Percentiles rank a stretch among this genome's conserved stretches.
These are phyloP conservation scores for Thermomyces lanuginosus DNA, from an alignment of 2,329 filamentous ascomycete genomes.

Conservation along the genomic window DNA sequence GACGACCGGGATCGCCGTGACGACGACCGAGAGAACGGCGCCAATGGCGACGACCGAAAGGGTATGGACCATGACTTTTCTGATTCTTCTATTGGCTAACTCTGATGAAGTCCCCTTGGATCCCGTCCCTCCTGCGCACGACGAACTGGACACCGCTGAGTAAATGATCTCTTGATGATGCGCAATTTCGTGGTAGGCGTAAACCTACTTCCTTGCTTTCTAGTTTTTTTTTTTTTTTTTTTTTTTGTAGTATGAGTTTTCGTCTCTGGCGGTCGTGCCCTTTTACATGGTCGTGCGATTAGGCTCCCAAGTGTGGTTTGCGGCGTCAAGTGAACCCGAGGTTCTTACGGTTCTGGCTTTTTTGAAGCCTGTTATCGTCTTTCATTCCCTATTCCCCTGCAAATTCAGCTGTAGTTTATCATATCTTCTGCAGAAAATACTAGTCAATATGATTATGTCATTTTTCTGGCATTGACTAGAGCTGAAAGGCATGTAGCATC, in stretches of 20 bases:
- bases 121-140: slow-evolving; percentile 67
- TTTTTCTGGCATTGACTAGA: too few relatives aligned
- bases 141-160: slow-evolving; percentile 93
- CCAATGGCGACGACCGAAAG: slow-evolving; percentile 83
- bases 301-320: too few relatives aligned
- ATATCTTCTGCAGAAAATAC: too few relatives aligned
- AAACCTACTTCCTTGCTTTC: slow-evolving; percentile 3
- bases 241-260: neutral
- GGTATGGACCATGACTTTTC: slow-evolving; percentile 37
- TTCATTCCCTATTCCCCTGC: too few relatives aligned
- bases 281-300: too few relatives aligned
- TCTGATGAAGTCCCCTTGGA: slow-evolving; percentile 40
- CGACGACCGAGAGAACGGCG: slow-evolving; percentile 55
- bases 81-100: slow-evolving; percentile 8
- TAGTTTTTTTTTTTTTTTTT: slow-evolving; percentile 1
- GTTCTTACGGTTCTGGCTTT: too few relatives aligned
- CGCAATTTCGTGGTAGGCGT: slow-evolving; percentile 5
- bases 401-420: too few relatives aligned
- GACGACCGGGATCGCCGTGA: slow-evolving; percentile 53
- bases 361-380: too few relatives aligned
- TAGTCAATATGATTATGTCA: too few relatives aligned
- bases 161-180: slow-evolving; percentile 24
- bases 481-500: too few relatives aligned
- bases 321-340: too few relatives aligned
- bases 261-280: too few relatives aligned